Evolutionary conservation across 2,329 filamentous ascomycete genomes (phyloP).

Genomic region (Ophiostoma fasciatum): DNA sequence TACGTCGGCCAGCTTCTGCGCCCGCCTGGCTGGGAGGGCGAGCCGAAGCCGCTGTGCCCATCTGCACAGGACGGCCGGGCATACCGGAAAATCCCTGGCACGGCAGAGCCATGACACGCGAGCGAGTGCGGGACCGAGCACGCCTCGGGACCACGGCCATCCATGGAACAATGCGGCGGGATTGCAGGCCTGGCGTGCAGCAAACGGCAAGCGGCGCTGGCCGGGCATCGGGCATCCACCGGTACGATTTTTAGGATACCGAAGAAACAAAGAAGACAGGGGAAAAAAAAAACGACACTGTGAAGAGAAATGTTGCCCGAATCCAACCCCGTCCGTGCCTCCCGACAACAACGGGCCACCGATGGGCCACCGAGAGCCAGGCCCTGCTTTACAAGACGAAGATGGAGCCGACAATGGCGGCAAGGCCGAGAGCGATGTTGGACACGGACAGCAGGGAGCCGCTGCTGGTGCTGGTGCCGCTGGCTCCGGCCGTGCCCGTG

Average conservation of each 20-base stretch:
- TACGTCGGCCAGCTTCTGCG: slow-evolving; percentile 61
- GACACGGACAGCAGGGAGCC: slow-evolving; percentile 21
- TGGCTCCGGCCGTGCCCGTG: slow-evolving; percentile 11
- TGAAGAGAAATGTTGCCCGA: too few relatives aligned
- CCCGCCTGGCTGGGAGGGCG: slow-evolving; percentile 43
- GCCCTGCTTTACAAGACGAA: slow-evolving; percentile 26
- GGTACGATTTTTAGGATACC: too few relatives aligned
- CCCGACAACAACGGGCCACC: too few relatives aligned
- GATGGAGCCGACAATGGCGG: slow-evolving; percentile 25
- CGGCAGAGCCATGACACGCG: slow-evolving; percentile 12
- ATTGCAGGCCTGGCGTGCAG: too few relatives aligned
- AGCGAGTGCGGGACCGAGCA: too few relatives aligned
- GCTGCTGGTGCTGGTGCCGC: slow-evolving; percentile 16
- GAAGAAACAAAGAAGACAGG: too few relatives aligned
- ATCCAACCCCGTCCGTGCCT: too few relatives aligned
- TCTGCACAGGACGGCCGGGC: slow-evolving; percentile 45
- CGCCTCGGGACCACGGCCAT: too few relatives aligned
- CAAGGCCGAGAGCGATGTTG: slow-evolving; percentile 26
- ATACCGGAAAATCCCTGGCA: slow-evolving; percentile 43
- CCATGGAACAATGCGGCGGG: too few relatives aligned
- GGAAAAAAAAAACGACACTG: not conserved
- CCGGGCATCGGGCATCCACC: too few relatives aligned
- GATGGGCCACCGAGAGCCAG: too few relatives aligned
- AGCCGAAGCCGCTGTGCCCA: slow-evolving; percentile 52
- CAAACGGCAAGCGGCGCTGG: too few relatives aligned